phyloP scores from a whole-genome alignment of 2,329 filamentous ascomycete species.

The Penicillium hesseltinei region DNA sequence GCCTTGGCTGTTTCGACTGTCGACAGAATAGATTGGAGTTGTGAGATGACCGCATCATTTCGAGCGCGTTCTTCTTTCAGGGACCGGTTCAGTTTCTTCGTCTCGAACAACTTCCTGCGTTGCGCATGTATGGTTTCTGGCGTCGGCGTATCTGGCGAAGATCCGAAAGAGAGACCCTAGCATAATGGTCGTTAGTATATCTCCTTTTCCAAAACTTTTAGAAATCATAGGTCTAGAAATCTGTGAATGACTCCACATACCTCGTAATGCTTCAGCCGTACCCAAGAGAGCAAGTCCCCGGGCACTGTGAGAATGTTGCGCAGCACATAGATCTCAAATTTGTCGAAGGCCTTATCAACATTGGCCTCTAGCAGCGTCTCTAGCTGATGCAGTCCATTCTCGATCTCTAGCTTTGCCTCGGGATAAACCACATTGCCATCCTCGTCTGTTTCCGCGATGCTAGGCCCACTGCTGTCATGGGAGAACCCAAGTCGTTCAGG shows the following conservation, averaged over 20 bases:
- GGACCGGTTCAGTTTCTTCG: constrained; percentile 68
- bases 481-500: constrained; percentile 79
- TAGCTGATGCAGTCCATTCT: constrained; percentile 80
- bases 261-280: constrained; percentile 82
- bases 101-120: constrained; percentile 72
- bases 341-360: constrained; percentile 82
- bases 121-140: constrained; percentile 69
- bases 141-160: constrained; percentile 50
- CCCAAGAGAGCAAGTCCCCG: constrained; percentile 71
- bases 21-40: constrained; percentile 61
- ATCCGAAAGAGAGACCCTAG: constrained; percentile 40
- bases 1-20: constrained; percentile 21
- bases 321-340: constrained; percentile 85
- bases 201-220: neutral
- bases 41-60: constrained; percentile 68
- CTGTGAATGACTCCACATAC: constrained; percentile 40
- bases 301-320: constrained; percentile 76
- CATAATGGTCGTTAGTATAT: neutral
- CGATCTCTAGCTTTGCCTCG: constrained; percentile 68
- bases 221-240: neutral
- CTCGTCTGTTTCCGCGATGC: constrained; percentile 48
- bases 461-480: constrained; percentile 47
- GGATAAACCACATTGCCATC: constrained; percentile 49
- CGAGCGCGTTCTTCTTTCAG: constrained; percentile 67
- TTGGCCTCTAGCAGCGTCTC: constrained; percentile 78